Conservation (phyloP, 495 filamentous ascomycete species). For the Ascobolus immersus region DNA sequence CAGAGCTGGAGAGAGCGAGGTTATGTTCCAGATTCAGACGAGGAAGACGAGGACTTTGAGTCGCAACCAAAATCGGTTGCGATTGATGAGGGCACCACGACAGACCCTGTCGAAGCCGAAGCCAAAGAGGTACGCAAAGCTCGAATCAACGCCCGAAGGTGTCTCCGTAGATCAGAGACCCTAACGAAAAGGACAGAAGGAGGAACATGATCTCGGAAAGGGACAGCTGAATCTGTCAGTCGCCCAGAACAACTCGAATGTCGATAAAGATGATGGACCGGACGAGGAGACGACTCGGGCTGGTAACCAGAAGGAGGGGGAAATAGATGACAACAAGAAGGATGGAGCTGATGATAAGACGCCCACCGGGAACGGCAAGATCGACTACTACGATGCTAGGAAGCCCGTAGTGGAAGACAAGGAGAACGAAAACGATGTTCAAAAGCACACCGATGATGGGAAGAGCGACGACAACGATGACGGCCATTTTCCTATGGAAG, state of each 20-base stretch:
- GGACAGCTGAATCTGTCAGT: constrained; percentile 3
- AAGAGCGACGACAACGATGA: background rate
- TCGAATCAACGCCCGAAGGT: background rate
- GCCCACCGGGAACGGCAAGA: constrained; percentile 5
- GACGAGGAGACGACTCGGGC: background rate
- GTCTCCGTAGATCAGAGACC: background rate
- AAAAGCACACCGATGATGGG: no score
- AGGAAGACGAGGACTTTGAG: constrained; percentile 29
- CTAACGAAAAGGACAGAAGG: background rate
- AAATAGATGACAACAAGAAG: background rate
- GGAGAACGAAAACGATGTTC: no score
- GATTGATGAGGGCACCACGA: no score
- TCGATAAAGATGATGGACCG: background rate
- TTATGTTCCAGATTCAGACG: constrained; percentile 37
- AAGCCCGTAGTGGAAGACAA: no score
- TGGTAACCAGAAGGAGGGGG: background rate
- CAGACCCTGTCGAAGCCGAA: no score
- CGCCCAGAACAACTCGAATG: background rate
- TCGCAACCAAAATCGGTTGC: no score
- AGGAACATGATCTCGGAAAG: constrained; percentile 4
- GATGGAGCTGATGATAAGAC: constrained; percentile 1
- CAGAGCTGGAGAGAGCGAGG: constrained; percentile 36
- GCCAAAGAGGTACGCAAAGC: constrained; percentile 7
- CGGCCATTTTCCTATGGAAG: no score
- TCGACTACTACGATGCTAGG: no score